A percentile compares a stretch with the other conserved stretches of the same genome.
These are phyloP conservation scores for Noccaea bulbosa DNA, from an alignment of 345 rosid genomes.

Conservation along the genomic window DNA sequence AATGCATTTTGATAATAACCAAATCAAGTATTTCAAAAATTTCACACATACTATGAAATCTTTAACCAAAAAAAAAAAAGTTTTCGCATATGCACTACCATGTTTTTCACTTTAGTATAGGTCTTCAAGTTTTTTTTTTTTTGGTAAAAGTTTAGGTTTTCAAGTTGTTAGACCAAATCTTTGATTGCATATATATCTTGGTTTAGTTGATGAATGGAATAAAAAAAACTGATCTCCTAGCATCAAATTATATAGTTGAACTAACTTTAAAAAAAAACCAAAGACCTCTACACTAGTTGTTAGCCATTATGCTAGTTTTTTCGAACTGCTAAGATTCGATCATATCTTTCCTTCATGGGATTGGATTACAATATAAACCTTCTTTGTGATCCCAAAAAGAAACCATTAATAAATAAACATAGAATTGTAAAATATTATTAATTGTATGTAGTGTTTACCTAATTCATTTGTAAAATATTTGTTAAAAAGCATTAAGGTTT, in stretches of 20 bases:
- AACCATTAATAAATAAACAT: not conserved
- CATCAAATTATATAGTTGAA: not conserved
- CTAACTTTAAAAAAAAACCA: not conserved
- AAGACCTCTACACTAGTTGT: slow-evolving; percentile 9
- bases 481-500: not conserved
- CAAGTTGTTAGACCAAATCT: slow-evolving; percentile 27
- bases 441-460: not conserved
- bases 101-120: not conserved
- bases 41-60: too few relatives aligned
- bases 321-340: slow-evolving; percentile 9
- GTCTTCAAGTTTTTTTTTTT: too few relatives aligned
- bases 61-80: too few relatives aligned
- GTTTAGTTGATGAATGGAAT: slow-evolving; percentile 9
- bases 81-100: not conserved
- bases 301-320: slow-evolving; percentile 6
- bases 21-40: not conserved
- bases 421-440: too few relatives aligned
- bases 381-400: slow-evolving; percentile 6
- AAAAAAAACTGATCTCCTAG: not conserved
- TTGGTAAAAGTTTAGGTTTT: not conserved
- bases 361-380: not conserved
- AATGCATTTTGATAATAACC: not conserved
- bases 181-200: slow-evolving; percentile 1
- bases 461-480: not conserved
- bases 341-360: not conserved